A percentile compares a stretch with the other conserved stretches of the same genome.
These are phyloP conservation scores for Collybia sp. DNA, from an alignment of 768 basidiomycete genomes.

Conservation along the genomic window DNA sequence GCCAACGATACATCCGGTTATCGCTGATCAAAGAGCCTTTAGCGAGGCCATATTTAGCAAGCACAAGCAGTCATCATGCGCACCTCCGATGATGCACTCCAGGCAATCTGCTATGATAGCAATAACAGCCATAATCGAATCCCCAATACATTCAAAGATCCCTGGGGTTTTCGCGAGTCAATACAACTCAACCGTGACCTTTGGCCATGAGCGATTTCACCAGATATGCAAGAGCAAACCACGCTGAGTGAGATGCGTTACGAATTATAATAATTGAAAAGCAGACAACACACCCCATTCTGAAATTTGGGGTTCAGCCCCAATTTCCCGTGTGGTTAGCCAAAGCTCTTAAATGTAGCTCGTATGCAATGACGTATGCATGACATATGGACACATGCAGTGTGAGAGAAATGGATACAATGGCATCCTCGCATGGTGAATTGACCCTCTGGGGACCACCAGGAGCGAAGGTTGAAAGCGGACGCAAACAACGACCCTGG, in stretches of 20 bases:
- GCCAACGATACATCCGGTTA: slow-evolving; percentile 33
- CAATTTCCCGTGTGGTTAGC: too few species aligned
- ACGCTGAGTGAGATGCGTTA: slow-evolving; percentile 2
- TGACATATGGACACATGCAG: not conserved
- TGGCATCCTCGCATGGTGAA: too few species aligned
- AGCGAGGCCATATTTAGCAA: not conserved
- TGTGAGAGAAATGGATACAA: too few species aligned
- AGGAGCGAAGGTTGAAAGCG: too few species aligned
- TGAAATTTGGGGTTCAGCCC: too few species aligned
- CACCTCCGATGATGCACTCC: slow-evolving; percentile 43
- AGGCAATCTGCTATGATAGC: slow-evolving; percentile 34
- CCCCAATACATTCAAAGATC: slow-evolving; percentile 40
- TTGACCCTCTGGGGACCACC: too few species aligned
- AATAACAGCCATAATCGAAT: slow-evolving; percentile 32
- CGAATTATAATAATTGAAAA: not conserved
- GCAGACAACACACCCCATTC: too few species aligned
- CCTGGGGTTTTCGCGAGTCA: slow-evolving; percentile 12
- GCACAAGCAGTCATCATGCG: slow-evolving; percentile 6
- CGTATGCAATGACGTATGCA: slow-evolving; percentile 6
- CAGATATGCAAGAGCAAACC: slow-evolving; percentile 25
- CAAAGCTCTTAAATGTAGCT: slow-evolving; percentile 5
- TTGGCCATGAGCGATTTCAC: slow-evolving; percentile 9
- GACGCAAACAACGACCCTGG: too few species aligned
- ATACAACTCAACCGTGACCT: not conserved
- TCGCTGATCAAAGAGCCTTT: slow-evolving; percentile 19